Conservation (phyloP, 371 early-diverging fungal species). For the Smittium culicis region DNA sequence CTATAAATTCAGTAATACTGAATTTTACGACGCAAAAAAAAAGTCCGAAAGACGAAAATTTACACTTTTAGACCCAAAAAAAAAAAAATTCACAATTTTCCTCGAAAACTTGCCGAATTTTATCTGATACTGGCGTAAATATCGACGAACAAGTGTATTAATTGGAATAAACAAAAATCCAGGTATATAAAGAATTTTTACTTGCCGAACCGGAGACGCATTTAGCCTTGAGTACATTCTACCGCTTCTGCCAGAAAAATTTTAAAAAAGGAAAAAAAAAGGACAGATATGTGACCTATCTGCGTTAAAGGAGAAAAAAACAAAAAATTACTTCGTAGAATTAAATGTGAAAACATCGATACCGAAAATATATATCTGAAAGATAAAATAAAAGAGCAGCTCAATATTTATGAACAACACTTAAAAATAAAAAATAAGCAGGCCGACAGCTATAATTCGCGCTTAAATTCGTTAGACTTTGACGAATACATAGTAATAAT, state of each 20-base stretch:
- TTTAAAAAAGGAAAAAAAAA: conserved; percentile 1
- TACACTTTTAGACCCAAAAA: background rate
- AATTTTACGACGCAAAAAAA: background rate
- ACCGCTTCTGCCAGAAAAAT: background rate
- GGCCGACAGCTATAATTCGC: background rate
- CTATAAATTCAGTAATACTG: background rate
- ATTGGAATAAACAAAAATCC: background rate
- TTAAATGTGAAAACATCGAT: background rate
- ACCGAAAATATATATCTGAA: background rate
- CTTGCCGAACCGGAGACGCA: background rate
- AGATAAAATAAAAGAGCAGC: background rate
- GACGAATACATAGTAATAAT: background rate
- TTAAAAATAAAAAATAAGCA: background rate
- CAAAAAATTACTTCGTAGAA: background rate
- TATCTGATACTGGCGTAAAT: background rate
- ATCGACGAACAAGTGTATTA: background rate
- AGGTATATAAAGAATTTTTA: background rate
- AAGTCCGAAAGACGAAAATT: background rate
- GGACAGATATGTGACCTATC: background rate
- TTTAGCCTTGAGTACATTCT: background rate
- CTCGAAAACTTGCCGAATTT: background rate
- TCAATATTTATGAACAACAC: background rate
- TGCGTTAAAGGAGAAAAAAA: background rate
- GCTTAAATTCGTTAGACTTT: background rate
- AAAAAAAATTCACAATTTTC: background rate